Conservation (phyloP, 768 basidiomycete species). For the Boletus barrowsii region DNA sequence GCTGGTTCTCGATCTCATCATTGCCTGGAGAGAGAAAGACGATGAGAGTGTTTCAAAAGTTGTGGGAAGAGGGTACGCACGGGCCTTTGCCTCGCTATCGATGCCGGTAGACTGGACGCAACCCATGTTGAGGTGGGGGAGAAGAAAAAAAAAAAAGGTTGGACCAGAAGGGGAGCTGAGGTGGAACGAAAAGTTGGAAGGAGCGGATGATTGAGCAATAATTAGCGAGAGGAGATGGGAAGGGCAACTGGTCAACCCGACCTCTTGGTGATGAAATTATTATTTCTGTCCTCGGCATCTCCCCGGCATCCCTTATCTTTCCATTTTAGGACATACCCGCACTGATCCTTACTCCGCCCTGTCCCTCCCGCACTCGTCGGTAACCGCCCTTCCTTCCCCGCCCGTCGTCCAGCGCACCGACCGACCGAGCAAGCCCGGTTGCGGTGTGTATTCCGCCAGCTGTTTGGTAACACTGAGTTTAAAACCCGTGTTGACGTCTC, state of each 20-base stretch:
- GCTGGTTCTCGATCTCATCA: conserved; percentile 91
- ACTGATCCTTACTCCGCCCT: not conserved
- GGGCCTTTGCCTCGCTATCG: conserved; percentile 81
- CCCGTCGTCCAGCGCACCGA: not conserved
- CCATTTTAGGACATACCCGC: conserved; percentile 10
- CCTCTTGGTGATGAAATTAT: not conserved
- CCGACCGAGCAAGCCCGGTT: not conserved
- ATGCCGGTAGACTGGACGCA: conserved; percentile 68
- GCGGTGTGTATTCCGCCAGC: not conserved
- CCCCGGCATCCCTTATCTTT: conserved; percentile 13
- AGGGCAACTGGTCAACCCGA: not conserved
- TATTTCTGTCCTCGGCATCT: conserved; percentile 19
- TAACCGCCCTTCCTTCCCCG: too few relatives aligned
- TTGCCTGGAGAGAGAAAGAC: conserved; percentile 52
- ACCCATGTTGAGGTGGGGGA: conserved; percentile 48
- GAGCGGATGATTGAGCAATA: conserved; percentile 25
- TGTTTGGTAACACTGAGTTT: too few relatives aligned
- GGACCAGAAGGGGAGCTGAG: conserved; percentile 2
- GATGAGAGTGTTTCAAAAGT: not conserved
- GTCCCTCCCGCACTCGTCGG: too few relatives aligned
- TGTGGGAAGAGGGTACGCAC: conserved; percentile 43
- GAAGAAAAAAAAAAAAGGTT: conserved; percentile 7
- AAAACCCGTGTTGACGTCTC: too few relatives aligned
- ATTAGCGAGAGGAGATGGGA: conserved; percentile 24
- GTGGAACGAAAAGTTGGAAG: conserved; percentile 17